Percentiles rank a stretch among this genome's conserved stretches.
These are phyloP conservation scores for Colletotrichum theobromicola DNA, from an alignment of 2,329 filamentous ascomycete genomes.

Conservation along the genomic window DNA sequence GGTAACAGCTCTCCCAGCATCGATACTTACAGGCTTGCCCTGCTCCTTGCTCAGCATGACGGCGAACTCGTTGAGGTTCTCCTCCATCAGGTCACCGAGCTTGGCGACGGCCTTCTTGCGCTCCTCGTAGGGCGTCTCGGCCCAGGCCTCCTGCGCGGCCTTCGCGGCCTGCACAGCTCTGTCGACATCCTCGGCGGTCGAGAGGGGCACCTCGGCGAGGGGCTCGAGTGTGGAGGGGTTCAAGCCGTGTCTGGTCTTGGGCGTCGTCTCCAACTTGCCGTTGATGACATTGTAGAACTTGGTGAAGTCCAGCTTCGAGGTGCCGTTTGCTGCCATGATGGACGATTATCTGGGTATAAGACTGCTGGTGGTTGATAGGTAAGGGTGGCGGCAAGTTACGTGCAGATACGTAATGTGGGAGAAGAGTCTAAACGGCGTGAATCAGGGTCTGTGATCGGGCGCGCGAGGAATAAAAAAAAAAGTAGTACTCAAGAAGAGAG, in stretches of 20 bases:
- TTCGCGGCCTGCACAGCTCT: conserved; percentile 52
- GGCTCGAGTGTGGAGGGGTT: conserved; percentile 56
- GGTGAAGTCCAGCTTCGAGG: conserved; percentile 24
- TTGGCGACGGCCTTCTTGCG: conserved; percentile 29
- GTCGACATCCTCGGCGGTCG: conserved; percentile 53
- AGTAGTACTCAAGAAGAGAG: not conserved
- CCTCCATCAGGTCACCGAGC: conserved; percentile 21
- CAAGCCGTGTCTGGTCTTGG: conserved; percentile 49
- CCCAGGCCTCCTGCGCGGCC: conserved; percentile 47
- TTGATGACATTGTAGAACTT: conserved; percentile 59
- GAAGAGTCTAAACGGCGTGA: not conserved
- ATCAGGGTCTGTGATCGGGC: not conserved
- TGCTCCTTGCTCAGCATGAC: conserved; percentile 24
- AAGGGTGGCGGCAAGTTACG: not conserved
- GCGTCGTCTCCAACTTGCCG: conserved; percentile 48
- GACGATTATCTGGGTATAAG: not conserved
- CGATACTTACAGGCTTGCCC: conserved; percentile 25
- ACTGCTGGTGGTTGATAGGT: not conserved
- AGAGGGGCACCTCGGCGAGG: conserved; percentile 55
- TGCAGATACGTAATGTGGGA: not conserved
- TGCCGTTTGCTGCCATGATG: conserved; percentile 12
- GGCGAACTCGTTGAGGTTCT: conserved; percentile 12
- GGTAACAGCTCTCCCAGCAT: not conserved
- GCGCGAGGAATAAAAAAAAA: not conserved
- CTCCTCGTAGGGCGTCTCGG: conserved; percentile 34